Percentiles rank a stretch among this genome's conserved stretches.
Evolutionary conservation across 768 basidiomycete species (phyloP).

Genomic region (Termitomyces sp.): DNA sequence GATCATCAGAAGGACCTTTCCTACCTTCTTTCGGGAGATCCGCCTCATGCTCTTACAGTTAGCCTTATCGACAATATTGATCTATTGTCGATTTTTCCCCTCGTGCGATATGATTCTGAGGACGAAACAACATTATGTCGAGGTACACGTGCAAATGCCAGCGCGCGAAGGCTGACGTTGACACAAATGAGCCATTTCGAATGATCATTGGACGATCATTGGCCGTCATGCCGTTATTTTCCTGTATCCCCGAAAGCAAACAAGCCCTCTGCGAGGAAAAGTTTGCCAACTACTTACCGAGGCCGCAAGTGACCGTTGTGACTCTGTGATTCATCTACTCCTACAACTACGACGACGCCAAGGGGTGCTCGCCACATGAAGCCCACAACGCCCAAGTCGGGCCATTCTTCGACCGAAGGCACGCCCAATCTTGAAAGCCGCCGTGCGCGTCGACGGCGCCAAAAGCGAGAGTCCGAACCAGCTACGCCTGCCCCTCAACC

Average conservation of each 20-base stretch:
- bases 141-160: not conserved
- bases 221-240: not conserved
- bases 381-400: conserved; percentile 1
- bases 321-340: not conserved
- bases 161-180: not conserved
- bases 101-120: conserved; percentile 56
- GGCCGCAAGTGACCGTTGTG: not conserved
- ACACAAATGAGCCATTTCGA: not conserved
- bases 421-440: conserved; percentile 7
- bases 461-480: conserved; percentile 10
- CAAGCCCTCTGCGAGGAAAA: not conserved
- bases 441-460: conserved; percentile 9
- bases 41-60: conserved; percentile 28
- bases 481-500: not conserved
- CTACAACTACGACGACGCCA: not conserved
- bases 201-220: too few species aligned
- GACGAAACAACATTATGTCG: not conserved
- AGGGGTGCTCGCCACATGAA: not conserved
- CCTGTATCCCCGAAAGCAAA: conserved; percentile 4
- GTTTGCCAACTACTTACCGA: not conserved
- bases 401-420: conserved; percentile 2
- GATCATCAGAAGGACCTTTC: conserved; percentile 59
- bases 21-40: not conserved
- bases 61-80: conserved; percentile 50
- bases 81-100: conserved; percentile 79